Evolutionary conservation across 257 asterid species (phyloP).

Genomic region (Gentiana dahurica): DNA sequence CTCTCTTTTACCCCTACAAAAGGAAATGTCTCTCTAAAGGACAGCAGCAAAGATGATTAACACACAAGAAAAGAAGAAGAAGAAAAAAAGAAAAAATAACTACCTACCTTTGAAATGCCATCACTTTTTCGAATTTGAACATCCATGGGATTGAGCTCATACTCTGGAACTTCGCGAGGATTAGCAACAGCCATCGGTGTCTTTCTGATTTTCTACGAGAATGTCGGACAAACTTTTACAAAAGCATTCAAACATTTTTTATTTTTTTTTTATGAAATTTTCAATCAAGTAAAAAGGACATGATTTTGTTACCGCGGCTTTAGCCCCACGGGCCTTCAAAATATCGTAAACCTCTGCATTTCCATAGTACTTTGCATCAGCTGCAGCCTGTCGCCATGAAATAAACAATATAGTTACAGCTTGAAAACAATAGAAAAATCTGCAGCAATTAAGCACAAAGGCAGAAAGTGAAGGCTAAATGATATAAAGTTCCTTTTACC

Average conservation of each 20-base stretch:
- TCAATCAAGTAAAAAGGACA: not conserved
- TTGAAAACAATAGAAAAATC: no score
- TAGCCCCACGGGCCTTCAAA: slow-evolving; percentile 94
- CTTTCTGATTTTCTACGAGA: slow-evolving; percentile 80
- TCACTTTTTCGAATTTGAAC: slow-evolving; percentile 87
- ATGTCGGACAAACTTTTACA: slow-evolving; percentile 13
- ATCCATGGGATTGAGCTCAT: slow-evolving; percentile 87
- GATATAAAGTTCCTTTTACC: no score
- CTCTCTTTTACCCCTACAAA: no score
- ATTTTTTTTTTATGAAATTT: slow-evolving; percentile 4
- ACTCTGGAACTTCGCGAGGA: slow-evolving; percentile 98
- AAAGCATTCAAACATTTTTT: slow-evolving; percentile 11
- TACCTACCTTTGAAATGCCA: slow-evolving; percentile 76
- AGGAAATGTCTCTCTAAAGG: no score
- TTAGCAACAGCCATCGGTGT: slow-evolving; percentile 92
- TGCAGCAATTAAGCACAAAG: no score
- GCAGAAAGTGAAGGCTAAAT: no score
- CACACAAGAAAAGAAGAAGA: no score
- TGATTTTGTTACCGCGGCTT: slow-evolving; percentile 52
- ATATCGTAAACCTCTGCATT: slow-evolving; percentile 64
- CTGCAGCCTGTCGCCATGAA: slow-evolving; percentile 64
- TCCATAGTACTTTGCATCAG: slow-evolving; percentile 96
- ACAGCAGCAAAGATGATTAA: no score
- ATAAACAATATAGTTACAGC: no score
- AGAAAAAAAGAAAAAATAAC: not conserved